Evolutionary conservation across 805 yeast genomes (phyloP).

Genomic region (Danielozyma ontarioensis): DNA sequence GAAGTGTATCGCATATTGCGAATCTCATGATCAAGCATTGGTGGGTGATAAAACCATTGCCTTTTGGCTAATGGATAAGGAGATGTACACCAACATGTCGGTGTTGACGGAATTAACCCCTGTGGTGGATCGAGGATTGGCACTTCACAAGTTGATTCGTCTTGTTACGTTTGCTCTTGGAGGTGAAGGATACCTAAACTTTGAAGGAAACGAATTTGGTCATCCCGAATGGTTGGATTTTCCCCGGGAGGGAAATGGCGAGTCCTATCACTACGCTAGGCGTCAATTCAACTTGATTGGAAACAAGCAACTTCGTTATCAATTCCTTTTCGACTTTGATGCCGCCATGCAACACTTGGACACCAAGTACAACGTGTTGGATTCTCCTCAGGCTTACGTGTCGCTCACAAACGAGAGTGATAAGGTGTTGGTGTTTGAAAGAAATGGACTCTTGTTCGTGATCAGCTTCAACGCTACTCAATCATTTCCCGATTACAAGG

Average conservation of each 20-base stretch:
- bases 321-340: conserved; percentile 77
- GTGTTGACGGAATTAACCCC: conserved; percentile 66
- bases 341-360: conserved; percentile 78
- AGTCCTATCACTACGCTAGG: conserved; percentile 89
- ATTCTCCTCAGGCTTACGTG: conserved; percentile 68
- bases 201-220: conserved; percentile 97
- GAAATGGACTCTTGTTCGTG: conserved; percentile 77
- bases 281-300: conserved; percentile 87
- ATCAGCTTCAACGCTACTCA: conserved; percentile 88
- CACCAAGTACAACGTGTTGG: conserved; percentile 63
- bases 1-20: conserved; percentile 86
- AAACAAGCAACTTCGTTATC: conserved; percentile 76
- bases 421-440: conserved; percentile 83
- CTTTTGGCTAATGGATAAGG: conserved; percentile 98
- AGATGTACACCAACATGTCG: conserved; percentile 96
- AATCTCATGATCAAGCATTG: conserved; percentile 94
- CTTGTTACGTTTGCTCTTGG: conserved; percentile 86
- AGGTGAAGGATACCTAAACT: conserved; percentile 93
- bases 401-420: conserved; percentile 86
- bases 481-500: conserved; percentile 78
- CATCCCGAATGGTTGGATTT: conserved; percentile 99
- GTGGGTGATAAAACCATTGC: conserved; percentile 97
- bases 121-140: conserved; percentile 80
- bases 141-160: conserved; percentile 88
- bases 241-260: conserved; percentile 84